A percentile compares a stretch with the other conserved stretches of the same genome.
These are phyloP conservation scores for Neonectria punicea DNA, from an alignment of 2,329 filamentous ascomycete species.

Conservation along the genomic window DNA sequence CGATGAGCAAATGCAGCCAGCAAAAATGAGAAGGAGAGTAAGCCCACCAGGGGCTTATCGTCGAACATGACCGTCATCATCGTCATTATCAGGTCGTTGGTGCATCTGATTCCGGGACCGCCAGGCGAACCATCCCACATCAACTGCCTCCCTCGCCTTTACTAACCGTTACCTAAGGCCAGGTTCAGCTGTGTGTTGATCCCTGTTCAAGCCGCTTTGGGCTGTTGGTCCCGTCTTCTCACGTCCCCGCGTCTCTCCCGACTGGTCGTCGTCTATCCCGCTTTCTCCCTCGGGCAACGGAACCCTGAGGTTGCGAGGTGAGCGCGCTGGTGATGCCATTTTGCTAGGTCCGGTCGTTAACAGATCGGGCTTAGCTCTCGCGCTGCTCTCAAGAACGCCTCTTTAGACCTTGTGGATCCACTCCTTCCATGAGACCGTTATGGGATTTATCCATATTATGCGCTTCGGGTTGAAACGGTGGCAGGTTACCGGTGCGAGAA, in stretches of 20 bases:
- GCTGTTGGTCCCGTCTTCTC: background rate
- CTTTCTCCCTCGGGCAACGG: slow-evolving; percentile 1
- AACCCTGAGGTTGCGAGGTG: slow-evolving; percentile 4
- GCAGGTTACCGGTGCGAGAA: background rate
- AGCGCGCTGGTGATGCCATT: background rate
- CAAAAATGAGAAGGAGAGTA: background rate
- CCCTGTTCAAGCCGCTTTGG: slow-evolving; percentile 4
- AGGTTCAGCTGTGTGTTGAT: background rate
- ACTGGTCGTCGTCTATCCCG: background rate
- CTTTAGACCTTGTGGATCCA: background rate
- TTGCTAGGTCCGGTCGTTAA: background rate
- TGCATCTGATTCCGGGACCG: background rate
- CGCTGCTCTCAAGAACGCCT: background rate
- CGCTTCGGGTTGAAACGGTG: background rate
- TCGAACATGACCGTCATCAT: background rate
- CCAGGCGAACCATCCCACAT: background rate
- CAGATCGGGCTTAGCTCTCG: slow-evolving; percentile 4
- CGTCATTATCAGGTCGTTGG: slow-evolving; percentile 12
- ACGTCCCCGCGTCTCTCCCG: background rate
- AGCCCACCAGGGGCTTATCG: background rate
- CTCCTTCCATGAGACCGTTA: background rate
- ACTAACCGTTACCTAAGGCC: background rate
- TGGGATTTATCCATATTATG: slow-evolving; percentile 2
- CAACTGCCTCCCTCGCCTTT: background rate
- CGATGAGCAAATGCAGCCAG: background rate